Conservation (phyloP, 75 land plant species). For the Ceratopteris richardii region DNA sequence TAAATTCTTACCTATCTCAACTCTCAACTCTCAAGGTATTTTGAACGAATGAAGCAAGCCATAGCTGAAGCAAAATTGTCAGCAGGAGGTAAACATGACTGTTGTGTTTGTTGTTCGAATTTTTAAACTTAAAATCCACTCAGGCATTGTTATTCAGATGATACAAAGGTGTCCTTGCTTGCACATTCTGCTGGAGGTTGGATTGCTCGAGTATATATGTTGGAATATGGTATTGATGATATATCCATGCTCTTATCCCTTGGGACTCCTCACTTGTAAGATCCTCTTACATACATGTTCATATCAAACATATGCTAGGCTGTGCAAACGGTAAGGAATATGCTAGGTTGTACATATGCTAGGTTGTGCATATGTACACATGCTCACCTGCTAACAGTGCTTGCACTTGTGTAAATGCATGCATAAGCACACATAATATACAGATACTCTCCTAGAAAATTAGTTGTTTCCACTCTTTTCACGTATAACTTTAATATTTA, state of each 20-base stretch:
- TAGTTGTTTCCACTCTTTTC: too few species aligned
- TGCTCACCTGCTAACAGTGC: too few species aligned
- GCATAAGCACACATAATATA: too few species aligned
- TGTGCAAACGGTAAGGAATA: too few species aligned
- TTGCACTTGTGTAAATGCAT: too few species aligned
- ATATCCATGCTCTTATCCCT: conserved; percentile 77
- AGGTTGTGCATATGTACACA: too few species aligned
- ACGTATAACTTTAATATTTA: too few species aligned
- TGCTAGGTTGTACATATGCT: too few species aligned
- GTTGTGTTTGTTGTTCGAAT: too few species aligned
- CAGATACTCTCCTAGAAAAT: too few species aligned
- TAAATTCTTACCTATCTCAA: conserved; percentile 6
- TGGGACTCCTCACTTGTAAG: conserved; percentile 93
- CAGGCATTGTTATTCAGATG: conserved; percentile 10
- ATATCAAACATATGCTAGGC: too few species aligned
- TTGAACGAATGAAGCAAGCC: conserved; percentile 62
- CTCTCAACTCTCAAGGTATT: conserved; percentile 43
- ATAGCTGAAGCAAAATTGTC: conserved; percentile 50
- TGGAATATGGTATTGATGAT: conserved; percentile 58
- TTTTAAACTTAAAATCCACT: too few species aligned
- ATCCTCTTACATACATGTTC: conserved; percentile 1
- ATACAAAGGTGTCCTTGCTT: conserved; percentile 56
- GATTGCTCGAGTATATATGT: conserved; percentile 89
- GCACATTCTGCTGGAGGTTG: conserved; percentile 98
- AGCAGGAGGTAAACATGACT: conserved; percentile 30